phyloP scores from a whole-genome alignment of 176 grass and related monocot species.

The Poa annua region DNA sequence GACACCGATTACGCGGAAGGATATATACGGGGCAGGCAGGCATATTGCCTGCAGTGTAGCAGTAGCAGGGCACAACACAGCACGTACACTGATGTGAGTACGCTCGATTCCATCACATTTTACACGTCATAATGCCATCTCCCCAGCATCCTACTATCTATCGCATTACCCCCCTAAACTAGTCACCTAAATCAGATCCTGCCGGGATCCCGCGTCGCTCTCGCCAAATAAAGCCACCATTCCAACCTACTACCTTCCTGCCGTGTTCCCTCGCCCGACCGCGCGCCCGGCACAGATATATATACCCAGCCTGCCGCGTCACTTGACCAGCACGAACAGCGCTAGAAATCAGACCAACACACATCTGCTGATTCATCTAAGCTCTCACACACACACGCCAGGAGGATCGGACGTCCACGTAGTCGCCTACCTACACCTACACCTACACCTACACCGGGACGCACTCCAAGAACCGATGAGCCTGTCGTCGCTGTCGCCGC shows the following conservation, averaged over 20 bases:
- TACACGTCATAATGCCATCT: slow-evolving; percentile 17
- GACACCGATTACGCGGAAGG: too few species aligned
- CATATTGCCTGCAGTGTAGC: too few species aligned
- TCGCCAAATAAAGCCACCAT: slow-evolving; percentile 41
- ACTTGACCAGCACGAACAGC: neutral
- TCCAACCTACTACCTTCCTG: slow-evolving; percentile 74
- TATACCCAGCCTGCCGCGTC: neutral
- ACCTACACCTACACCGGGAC: neutral
- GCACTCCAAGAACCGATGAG: neutral
- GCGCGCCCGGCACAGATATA: slow-evolving; percentile 16
- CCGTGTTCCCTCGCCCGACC: slow-evolving; percentile 48
- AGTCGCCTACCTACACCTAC: neutral
- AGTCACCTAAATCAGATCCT: slow-evolving; percentile 37
- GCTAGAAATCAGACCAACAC: too few species aligned
- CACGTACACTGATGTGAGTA: too few species aligned
- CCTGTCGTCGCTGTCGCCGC: neutral
- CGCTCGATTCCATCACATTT: slow-evolving; percentile 31
- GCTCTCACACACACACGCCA: slow-evolving; percentile 8
- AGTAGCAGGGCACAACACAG: too few species aligned
- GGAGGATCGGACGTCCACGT: neutral
- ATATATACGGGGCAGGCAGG: too few species aligned
- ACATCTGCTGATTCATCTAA: too few species aligned
- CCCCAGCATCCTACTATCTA: slow-evolving; percentile 15
- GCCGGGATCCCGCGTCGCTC: slow-evolving; percentile 45
- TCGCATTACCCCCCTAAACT: slow-evolving; percentile 20